Conservation (phyloP, 352 stramenopile species). For the Phytopythium boreale region DNA sequence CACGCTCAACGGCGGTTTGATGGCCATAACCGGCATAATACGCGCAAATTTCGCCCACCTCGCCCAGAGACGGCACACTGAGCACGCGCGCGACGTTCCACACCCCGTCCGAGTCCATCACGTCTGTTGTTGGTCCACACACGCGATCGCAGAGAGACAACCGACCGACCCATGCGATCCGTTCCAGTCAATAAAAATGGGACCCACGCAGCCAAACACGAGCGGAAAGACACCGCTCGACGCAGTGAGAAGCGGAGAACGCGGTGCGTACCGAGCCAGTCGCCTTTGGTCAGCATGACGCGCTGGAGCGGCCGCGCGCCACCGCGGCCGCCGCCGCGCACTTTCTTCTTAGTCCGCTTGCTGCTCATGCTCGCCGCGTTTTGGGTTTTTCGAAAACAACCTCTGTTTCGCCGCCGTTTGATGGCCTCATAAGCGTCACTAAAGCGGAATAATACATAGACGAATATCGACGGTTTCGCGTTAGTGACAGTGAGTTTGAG, state of each 20-base stretch:
- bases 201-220: neutral
- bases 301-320: neutral
- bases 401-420: neutral
- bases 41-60: slow-evolving; percentile 9
- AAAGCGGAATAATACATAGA: neutral
- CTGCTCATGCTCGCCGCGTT: neutral
- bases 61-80: slow-evolving; percentile 16
- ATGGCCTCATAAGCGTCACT: neutral
- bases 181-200: neutral
- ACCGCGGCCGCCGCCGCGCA: neutral
- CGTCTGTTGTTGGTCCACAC: slow-evolving; percentile 26
- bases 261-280: slow-evolving; percentile 28
- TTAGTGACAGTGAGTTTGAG: neutral
- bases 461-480: neutral
- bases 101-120: slow-evolving; percentile 55
- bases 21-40: too few species aligned
- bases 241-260: neutral
- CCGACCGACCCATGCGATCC: neutral
- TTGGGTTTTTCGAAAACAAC: neutral
- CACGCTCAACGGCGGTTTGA: neutral
- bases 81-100: slow-evolving; percentile 69
- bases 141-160: neutral
- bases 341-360: slow-evolving; percentile 7
- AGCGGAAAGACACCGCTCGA: neutral
- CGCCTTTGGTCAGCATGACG: slow-evolving; percentile 14